These are phyloP conservation scores for Rhododendron mucronatum DNA, from an alignment of 148 eudicot genomes.

Conservation along the genomic window DNA sequence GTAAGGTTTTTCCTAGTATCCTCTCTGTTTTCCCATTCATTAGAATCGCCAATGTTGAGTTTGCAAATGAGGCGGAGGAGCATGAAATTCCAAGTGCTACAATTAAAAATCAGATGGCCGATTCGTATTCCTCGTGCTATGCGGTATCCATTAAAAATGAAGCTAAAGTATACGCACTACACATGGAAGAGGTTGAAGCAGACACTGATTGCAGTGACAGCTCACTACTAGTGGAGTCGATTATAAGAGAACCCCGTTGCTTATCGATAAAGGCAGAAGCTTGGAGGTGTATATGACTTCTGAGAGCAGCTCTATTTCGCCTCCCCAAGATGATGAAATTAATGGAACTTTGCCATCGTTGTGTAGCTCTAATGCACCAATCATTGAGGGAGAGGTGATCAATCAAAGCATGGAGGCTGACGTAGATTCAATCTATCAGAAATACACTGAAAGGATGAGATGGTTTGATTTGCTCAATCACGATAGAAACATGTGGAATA, in stretches of 20 bases:
- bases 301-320: neutral
- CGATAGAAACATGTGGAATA: constrained; percentile 25
- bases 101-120: neutral
- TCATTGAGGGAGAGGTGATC: neutral
- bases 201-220: neutral
- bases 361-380: neutral
- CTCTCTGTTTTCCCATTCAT: neutral
- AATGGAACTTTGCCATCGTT: neutral
- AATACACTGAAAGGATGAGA: constrained; percentile 30
- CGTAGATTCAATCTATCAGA: constrained; percentile 18
- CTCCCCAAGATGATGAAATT: neutral
- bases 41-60: neutral
- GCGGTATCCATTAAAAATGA: neutral
- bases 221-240: neutral
- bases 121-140: neutral
- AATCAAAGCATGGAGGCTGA: constrained; percentile 4
- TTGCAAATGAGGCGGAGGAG: neutral
- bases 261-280: neutral
- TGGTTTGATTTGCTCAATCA: constrained; percentile 31
- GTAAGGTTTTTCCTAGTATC: neutral
- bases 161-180: neutral
- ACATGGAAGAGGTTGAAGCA: neutral
- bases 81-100: neutral
- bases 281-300: neutral
- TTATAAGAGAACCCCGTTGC: neutral